A percentile compares a stretch with the other conserved stretches of the same genome.
These are phyloP conservation scores for Aspergillus sparsus DNA, from an alignment of 495 filamentous ascomycete genomes.

Conservation along the genomic window DNA sequence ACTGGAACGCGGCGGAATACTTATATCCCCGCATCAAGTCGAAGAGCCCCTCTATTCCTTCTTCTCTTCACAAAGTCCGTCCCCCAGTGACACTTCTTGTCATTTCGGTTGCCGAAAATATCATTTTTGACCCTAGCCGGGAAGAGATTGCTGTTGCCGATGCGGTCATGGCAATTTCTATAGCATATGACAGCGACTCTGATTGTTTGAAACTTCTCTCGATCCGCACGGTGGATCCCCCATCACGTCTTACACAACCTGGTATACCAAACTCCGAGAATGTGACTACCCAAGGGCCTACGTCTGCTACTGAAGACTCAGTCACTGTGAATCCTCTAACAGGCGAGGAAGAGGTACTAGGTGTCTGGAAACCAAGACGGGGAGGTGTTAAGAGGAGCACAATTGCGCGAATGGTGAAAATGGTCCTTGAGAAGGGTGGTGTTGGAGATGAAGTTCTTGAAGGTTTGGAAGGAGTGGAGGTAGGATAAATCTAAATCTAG, in stretches of 20 bases:
- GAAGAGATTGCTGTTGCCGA: slow-evolving; percentile 94
- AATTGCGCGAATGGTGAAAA: slow-evolving; percentile 65
- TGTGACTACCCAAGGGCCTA: slow-evolving; percentile 55
- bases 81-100: slow-evolving; percentile 90
- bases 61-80: slow-evolving; percentile 36
- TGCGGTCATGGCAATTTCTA: slow-evolving; percentile 75
- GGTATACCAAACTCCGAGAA: slow-evolving; percentile 71
- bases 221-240: slow-evolving; percentile 67
- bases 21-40: slow-evolving; percentile 63
- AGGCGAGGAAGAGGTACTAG: slow-evolving; percentile 59
- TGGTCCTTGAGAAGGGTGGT: slow-evolving; percentile 67
- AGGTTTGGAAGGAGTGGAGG: slow-evolving; percentile 63
- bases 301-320: slow-evolving; percentile 33
- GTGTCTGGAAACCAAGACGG: slow-evolving; percentile 76
- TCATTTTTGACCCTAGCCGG: slow-evolving; percentile 88
- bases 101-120: slow-evolving; percentile 78
- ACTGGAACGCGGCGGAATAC: slow-evolving; percentile 81
- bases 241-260: slow-evolving; percentile 68
- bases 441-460: slow-evolving; percentile 83
- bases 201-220: slow-evolving; percentile 55
- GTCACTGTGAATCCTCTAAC: slow-evolving; percentile 30
- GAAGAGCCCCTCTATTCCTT: slow-evolving; percentile 3
- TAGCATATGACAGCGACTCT: slow-evolving; percentile 45
- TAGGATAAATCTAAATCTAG: slow-evolving; percentile 29
- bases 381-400: slow-evolving; percentile 72